Base-by-base conservation (phyloP, 345 rosid genomes). In the Hibiscus syriacus region DNA sequence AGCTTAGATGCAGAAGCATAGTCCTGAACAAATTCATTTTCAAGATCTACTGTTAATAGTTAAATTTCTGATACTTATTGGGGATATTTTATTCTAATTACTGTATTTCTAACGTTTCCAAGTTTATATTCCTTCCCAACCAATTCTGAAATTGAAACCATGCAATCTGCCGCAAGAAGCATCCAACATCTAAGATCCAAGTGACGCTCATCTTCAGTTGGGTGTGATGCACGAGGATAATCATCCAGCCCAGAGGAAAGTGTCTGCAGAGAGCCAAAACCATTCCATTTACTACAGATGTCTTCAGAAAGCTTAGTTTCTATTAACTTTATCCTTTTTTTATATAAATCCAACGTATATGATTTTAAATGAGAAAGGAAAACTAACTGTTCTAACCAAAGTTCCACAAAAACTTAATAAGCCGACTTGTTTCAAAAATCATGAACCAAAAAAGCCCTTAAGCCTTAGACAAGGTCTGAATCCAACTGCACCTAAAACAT, bases 181-280 rank as follows among this genome's bases (percentile, higher is more conserved):
- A 93, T 90, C 96, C 98, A 93, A 66, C 96, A 88, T 80, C 97
- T 87, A 61, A 93, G 97, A 80, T 93, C 96, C 73, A 90, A 70
- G 78, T 93, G 98, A 26, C 83, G 91, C 76, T 93, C 98, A 59
- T 93, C 92, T 38, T 79, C 90, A 74, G 57, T 87, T 45, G 98
- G 98, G 59, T 90, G 98, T 67, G 97, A 93, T 67, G 98, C 96
- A 66, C 94, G 94, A 2, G 98, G 98, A 80, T 87, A 89, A 80
- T 93, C 96, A 73, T 93, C 98, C 30, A 93, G 72, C 46, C 98
- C 96, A 69, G 98, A 93, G 29, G 92, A 82, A 20, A 89, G 79
- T 25, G 92, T 72, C 96, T 89, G 74, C 45, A 68, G 61, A 72
- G 14, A 60, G 70, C 66, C 76, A 53, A 79, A 68, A 14, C 64